These are phyloP conservation scores for Melastoma candidum DNA, from an alignment of 441 rosid species.

Conservation along the genomic window DNA sequence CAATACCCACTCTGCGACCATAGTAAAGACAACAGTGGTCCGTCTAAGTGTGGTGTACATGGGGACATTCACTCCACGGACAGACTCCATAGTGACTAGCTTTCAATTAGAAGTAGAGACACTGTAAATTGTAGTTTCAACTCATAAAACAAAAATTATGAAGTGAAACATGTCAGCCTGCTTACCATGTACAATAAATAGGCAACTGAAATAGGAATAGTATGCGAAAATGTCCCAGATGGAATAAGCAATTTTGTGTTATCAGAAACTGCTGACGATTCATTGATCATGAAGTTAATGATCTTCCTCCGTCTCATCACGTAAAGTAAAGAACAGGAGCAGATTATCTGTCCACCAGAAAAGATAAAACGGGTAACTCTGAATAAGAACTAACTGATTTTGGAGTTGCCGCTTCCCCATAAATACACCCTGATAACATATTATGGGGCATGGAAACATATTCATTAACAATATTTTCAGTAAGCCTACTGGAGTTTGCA, in stretches of 20 bases:
- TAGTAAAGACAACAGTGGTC: slow-evolving; percentile 85
- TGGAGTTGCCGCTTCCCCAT: neutral
- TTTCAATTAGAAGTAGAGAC: slow-evolving; percentile 34
- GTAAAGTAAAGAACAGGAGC: slow-evolving; percentile 67
- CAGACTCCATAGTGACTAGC: slow-evolving; percentile 88
- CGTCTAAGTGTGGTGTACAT: slow-evolving; percentile 97
- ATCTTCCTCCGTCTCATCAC: slow-evolving; percentile 55
- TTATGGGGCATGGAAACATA: too few relatives aligned
- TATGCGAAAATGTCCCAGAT: slow-evolving; percentile 50
- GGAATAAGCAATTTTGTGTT: slow-evolving; percentile 42
- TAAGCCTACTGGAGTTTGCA: too few relatives aligned
- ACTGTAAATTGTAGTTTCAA: neutral
- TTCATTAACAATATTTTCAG: too few relatives aligned
- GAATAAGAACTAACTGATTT: neutral
- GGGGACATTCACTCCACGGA: slow-evolving; percentile 97
- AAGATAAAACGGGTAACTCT: neutral
- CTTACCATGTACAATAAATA: slow-evolving; percentile 92
- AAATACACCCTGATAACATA: neutral
- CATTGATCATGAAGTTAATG: slow-evolving; percentile 51
- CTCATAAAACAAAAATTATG: neutral
- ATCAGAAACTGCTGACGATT: slow-evolving; percentile 42
- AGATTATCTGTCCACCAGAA: slow-evolving; percentile 46
- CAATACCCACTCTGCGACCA: slow-evolving; percentile 74
- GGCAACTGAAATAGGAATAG: slow-evolving; percentile 65
- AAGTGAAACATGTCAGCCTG: neutral